Evolutionary conservation across 23 red algal species (phyloP).

Genomic region (Gracilaria gracilis): DNA sequence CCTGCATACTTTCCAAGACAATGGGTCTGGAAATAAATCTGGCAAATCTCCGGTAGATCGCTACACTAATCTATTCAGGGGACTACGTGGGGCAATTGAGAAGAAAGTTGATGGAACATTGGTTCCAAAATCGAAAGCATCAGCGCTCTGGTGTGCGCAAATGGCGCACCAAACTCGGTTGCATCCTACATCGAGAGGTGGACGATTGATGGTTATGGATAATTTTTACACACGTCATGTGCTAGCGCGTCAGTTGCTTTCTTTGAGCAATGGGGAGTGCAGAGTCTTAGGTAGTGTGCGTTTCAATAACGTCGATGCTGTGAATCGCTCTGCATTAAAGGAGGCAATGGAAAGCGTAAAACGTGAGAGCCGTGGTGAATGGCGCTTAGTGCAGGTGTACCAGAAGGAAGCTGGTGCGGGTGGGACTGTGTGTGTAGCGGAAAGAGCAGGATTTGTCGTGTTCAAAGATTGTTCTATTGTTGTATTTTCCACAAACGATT

Average conservation of each 20-base stretch:
- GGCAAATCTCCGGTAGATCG: not conserved
- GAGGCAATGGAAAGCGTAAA: conserved; percentile 3
- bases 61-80: conserved; percentile 4
- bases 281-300: not conserved
- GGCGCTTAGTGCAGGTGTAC: not conserved
- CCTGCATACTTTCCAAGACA: not conserved
- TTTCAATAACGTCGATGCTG: not conserved
- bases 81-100: not conserved
- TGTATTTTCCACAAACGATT: not conserved
- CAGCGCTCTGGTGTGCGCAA: not conserved
- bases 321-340: not conserved
- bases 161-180: not conserved
- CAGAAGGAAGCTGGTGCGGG: not conserved
- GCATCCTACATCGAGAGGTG: not conserved
- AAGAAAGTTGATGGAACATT: not conserved
- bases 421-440: not conserved
- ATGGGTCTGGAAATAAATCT: conserved; percentile 22
- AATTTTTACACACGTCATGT: conserved; percentile 7
- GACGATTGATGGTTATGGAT: conserved; percentile 5
- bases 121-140: not conserved
- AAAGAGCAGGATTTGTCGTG: not conserved
- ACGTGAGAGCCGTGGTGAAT: not conserved
- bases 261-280: not conserved
- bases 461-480: not conserved
- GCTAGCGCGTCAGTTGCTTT: not conserved